Evolutionary conservation across 1,284 basidiomycete genomes (phyloP), one percentile per base, ranked within the genome.

Genomic region (Xerocomus amazonicus): DNA sequence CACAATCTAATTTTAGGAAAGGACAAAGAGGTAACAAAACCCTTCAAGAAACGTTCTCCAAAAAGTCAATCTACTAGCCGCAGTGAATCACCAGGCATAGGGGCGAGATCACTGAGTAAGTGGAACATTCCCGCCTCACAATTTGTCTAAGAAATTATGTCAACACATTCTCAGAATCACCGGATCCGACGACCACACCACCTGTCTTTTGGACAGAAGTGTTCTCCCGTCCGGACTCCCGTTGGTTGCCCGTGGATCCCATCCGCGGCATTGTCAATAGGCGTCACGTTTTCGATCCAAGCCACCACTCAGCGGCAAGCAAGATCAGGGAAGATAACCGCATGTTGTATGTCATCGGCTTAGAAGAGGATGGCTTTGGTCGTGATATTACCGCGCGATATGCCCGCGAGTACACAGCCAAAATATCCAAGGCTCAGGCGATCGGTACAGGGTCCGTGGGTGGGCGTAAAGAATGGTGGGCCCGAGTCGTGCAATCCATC

Each of bases 131-230:
- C 44, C 34, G 26, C 29, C 46, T 51, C 44, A 54, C 26, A 28
- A 41, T 45, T 46, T 46, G 38, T 31, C 40, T 59, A 51, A 59
- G 61, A 47, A 50, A 55, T 59, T 60, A 65, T 65, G 58, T 58
- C 51, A 56, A 53, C 40, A 14, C 45, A 13, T 53, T 43, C 17
- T 13, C 50, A 69, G 66, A 57, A 74, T 72, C 58, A 27, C 67
- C 71, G 10, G 78, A 85, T 65, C 84, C 83, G 34, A 71, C 69
- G 19, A 71, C 61, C 31, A 78, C 82, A n/a, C 88, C 94, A 2
- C 97, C 96, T 0, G 87, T 96, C 3, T 92, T 95, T 69, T 99
- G 96, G 97, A 92, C 91, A 1, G 97, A 99, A 69, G 91, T 97
- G 0, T 99, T 95, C 70, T 95, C 91, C 27, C 84, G 91, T 16